Percentiles rank a stretch among this genome's conserved stretches.
Conservation (phyloP, 2,329 filamentous ascomycete genomes). For the Zopfia rhizophila region DNA sequence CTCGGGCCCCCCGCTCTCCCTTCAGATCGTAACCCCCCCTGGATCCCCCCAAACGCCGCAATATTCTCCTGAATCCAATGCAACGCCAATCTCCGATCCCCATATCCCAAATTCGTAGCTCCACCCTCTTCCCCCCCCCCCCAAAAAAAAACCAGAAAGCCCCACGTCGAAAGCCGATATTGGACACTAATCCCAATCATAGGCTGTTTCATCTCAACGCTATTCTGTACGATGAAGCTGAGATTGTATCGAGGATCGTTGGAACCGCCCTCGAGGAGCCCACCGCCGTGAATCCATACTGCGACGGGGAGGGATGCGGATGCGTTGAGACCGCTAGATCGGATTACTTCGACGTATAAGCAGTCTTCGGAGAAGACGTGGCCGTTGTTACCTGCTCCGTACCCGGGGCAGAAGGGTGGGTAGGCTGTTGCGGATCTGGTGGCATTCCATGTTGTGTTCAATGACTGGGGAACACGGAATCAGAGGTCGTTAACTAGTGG, state of each 20-base stretch:
- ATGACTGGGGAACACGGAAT: too few relatives aligned
- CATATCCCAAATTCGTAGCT: constrained; percentile 63
- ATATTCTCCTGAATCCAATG: constrained; percentile 57
- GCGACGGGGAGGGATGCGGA: constrained; percentile 54
- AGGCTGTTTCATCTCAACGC: too few relatives aligned
- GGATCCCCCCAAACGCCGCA: constrained; percentile 55
- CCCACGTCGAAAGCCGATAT: constrained; percentile 22
- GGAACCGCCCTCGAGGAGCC: constrained; percentile 40
- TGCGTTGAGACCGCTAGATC: constrained; percentile 1
- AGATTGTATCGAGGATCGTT: constrained; percentile 13
- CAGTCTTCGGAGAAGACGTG: constrained; percentile 63
- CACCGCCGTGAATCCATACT: constrained; percentile 30
- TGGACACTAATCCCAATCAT: too few relatives aligned
- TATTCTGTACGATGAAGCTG: too few relatives aligned
- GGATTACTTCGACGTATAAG: constrained; percentile 49
- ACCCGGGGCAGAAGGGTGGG: constrained; percentile 60
- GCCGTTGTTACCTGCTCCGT: constrained; percentile 49
- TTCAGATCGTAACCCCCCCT: too few relatives aligned
- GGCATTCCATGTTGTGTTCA: too few relatives aligned
- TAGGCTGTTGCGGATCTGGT: not conserved
- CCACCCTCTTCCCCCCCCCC: too few relatives aligned
- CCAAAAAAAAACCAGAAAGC: too few relatives aligned
- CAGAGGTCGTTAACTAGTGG: too few relatives aligned
- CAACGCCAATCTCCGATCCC: constrained; percentile 60
- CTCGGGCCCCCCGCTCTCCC: constrained; percentile 50